phyloP scores from a whole-genome alignment of 441 rosid species.

The Aleurites moluccanus region DNA sequence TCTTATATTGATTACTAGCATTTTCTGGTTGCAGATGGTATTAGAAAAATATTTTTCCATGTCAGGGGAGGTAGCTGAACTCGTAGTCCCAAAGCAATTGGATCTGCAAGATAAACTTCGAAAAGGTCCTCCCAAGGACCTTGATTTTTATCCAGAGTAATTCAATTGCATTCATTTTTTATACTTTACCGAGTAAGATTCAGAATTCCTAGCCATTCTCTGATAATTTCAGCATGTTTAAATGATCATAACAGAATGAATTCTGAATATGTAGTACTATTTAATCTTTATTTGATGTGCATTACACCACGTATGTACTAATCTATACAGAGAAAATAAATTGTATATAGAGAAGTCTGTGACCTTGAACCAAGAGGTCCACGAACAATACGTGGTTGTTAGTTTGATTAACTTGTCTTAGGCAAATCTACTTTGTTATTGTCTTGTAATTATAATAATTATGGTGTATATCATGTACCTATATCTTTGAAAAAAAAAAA shows the following conservation, averaged over 20 bases:
- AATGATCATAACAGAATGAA: not conserved
- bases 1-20: not conserved
- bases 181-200: not conserved
- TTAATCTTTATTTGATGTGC: not conserved
- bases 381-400: no score
- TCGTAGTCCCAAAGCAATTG: conserved; percentile 65
- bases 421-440: no score
- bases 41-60: conserved; percentile 70
- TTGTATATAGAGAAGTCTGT: not conserved
- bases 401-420: no score
- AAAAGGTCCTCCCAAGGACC: conserved; percentile 48
- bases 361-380: not conserved
- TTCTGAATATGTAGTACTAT: not conserved
- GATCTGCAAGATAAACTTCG: conserved; percentile 73
- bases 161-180: conserved; percentile 13
- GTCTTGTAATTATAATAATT: no score
- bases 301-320: not conserved
- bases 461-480: no score
- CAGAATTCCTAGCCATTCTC: not conserved
- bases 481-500: no score
- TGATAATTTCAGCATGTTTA: not conserved
- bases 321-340: not conserved
- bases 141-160: conserved; percentile 45
- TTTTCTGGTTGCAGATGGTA: conserved; percentile 52
- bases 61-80: conserved; percentile 59